Percentiles rank a stretch among this genome's conserved stretches.
phyloP scores from a whole-genome alignment of 495 filamentous ascomycete genomes.

The Penicillium waksmanii region DNA sequence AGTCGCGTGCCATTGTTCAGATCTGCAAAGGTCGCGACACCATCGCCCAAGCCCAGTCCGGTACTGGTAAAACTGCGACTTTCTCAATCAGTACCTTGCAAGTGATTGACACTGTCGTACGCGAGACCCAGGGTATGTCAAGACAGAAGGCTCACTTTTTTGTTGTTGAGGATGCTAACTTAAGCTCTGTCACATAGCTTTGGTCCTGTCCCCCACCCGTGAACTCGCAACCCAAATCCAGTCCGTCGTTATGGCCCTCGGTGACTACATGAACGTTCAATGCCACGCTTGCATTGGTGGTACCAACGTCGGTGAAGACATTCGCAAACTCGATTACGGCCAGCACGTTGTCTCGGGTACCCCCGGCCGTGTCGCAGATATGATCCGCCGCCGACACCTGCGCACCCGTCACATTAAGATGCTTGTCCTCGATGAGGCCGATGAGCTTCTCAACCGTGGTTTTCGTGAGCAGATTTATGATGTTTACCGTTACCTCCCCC shows the following conservation, averaged over 20 bases:
- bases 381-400: slow-evolving; percentile 96
- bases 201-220: slow-evolving; percentile 96
- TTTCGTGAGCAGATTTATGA: slow-evolving; percentile 99
- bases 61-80: slow-evolving; percentile 98
- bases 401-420: slow-evolving; percentile 97
- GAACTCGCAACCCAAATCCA: slow-evolving; percentile 99
- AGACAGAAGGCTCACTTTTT: background rate
- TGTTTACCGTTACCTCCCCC: slow-evolving; percentile 95
- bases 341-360: slow-evolving; percentile 97
- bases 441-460: slow-evolving; percentile 88
- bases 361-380: slow-evolving; percentile 94
- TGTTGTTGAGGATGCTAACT: background rate
- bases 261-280: slow-evolving; percentile 99
- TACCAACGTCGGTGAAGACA: slow-evolving; percentile 96
- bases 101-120: slow-evolving; percentile 82
- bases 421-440: slow-evolving; percentile 97
- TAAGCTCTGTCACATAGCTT: slow-evolving; percentile 50
- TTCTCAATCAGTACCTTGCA: slow-evolving; percentile 98
- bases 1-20: slow-evolving; percentile 96
- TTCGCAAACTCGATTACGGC: slow-evolving; percentile 93
- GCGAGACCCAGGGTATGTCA: slow-evolving; percentile 74
- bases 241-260: slow-evolving; percentile 94
- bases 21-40: slow-evolving; percentile 98
- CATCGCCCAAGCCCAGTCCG: slow-evolving; percentile 98
- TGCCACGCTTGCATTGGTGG: slow-evolving; percentile 99